Conservation (phyloP, 352 stramenopile species). For the Globisporangium spiculum region DNA sequence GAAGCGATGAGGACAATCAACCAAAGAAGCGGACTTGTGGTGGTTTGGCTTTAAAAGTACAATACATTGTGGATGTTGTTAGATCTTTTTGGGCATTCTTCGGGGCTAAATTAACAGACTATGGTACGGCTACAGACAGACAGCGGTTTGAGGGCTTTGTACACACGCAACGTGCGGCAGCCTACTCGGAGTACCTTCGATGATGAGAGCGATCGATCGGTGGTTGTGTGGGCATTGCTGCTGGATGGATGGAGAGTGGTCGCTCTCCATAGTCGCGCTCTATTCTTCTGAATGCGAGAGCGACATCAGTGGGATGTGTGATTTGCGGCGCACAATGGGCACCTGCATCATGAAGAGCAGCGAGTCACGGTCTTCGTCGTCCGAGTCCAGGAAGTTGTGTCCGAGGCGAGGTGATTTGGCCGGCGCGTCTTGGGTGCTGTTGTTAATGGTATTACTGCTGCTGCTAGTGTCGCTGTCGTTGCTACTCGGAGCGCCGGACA, state of each 20-base stretch:
- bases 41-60: slow-evolving; percentile 9
- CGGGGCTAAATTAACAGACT: slow-evolving; percentile 13
- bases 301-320: slow-evolving; percentile 55
- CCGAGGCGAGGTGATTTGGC: neutral
- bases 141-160: neutral
- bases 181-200: neutral
- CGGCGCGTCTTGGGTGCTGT: neutral
- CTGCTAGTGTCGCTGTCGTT: neutral
- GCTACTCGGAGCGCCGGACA: slow-evolving; percentile 13
- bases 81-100: slow-evolving; percentile 7
- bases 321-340: slow-evolving; percentile 44
- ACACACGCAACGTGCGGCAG: neutral
- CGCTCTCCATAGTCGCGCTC: slow-evolving; percentile 2
- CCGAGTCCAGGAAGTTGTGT: slow-evolving; percentile 30
- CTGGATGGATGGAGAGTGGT: neutral
- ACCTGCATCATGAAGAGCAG: slow-evolving; percentile 70
- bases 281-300: slow-evolving; percentile 27
- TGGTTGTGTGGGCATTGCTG: neutral
- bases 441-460: neutral
- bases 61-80: slow-evolving; percentile 14
- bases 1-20: neutral
- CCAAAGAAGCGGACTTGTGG: neutral
- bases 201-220: neutral
- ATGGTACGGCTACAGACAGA: slow-evolving; percentile 10
- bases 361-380: slow-evolving; percentile 55